A percentile compares a stretch with the other conserved stretches of the same genome.
Evolutionary conservation across 192 early-diverging fungal species (phyloP).

Genomic region (Coemansia sp.): DNA sequence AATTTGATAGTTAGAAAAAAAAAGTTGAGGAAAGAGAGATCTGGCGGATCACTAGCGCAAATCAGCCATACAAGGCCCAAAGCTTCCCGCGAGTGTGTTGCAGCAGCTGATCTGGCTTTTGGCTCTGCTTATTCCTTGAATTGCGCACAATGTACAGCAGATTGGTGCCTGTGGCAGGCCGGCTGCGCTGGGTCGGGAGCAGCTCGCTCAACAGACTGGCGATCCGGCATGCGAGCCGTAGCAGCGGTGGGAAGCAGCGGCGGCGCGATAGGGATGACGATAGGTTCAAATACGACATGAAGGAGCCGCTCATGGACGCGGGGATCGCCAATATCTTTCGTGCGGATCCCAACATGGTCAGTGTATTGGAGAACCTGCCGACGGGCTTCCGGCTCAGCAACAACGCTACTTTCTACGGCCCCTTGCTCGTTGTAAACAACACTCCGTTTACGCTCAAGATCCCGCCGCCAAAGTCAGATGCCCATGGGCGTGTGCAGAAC

Average conservation of each 20-base stretch:
- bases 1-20: neutral
- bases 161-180: too few species aligned
- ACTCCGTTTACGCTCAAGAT: conserved; percentile 39
- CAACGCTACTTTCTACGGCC: conserved; percentile 21
- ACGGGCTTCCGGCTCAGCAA: conserved; percentile 40
- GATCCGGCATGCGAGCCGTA: too few species aligned
- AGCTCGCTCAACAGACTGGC: too few species aligned
- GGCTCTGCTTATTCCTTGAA: too few species aligned
- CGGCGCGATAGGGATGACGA: too few species aligned
- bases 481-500: conserved; percentile 11
- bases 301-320: conserved; percentile 39
- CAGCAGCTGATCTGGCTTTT: too few species aligned
- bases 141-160: too few species aligned
- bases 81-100: too few species aligned
- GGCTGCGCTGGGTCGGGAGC: too few species aligned
- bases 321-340: conserved; percentile 44
- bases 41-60: neutral
- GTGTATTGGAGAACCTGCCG: conserved; percentile 16
- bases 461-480: conserved; percentile 19
- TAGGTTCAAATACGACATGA: conserved; percentile 39
- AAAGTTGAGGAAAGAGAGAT: neutral
- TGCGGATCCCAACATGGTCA: conserved; percentile 22
- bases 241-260: too few species aligned
- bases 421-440: conserved; percentile 45
- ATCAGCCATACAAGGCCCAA: too few species aligned